Conservation (phyloP, 768 basidiomycete species). For the Rhodotorula sphaerocarpa region DNA sequence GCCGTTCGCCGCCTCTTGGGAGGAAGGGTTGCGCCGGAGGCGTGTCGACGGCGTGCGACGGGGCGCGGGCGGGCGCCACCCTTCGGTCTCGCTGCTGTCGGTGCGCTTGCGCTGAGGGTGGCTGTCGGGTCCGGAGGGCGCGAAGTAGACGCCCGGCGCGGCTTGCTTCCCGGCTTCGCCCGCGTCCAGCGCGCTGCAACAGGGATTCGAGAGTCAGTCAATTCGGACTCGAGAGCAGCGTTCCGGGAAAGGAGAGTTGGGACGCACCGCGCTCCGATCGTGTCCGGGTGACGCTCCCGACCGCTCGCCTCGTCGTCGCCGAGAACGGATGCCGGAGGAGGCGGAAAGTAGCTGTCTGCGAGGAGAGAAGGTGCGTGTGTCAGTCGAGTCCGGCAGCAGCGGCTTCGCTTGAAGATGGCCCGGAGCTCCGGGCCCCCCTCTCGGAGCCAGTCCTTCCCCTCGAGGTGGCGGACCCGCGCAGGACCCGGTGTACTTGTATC, state of each 20-base stretch:
- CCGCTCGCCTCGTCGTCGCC: constrained; percentile 21
- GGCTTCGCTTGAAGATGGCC: too few relatives aligned
- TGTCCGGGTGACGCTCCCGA: constrained; percentile 10
- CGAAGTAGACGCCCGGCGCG: constrained; percentile 33
- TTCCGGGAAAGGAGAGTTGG: not conserved
- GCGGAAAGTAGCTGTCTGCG: constrained; percentile 32
- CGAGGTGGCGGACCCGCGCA: not conserved
- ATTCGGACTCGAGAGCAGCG: not conserved
- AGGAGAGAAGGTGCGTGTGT: too few relatives aligned
- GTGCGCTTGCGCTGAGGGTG: constrained; percentile 6
- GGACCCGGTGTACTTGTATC: too few relatives aligned
- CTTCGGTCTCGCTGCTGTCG: constrained; percentile 15
- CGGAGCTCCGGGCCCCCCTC: not conserved
- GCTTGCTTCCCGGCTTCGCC: constrained; percentile 1
- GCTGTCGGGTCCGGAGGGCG: constrained; percentile 10
- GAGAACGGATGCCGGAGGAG: constrained; percentile 10
- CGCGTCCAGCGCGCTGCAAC: too few relatives aligned
- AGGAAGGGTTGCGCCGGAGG: constrained; percentile 13
- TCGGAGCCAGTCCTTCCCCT: not conserved
- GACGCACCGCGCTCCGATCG: constrained; percentile 24
- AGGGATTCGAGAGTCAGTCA: not conserved
- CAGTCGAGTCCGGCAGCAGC: not conserved
- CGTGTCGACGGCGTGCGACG: constrained; percentile 29
- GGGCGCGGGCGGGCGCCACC: constrained; percentile 22
- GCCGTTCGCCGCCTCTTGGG: not conserved